Evolutionary conservation across 2,329 filamentous ascomycete genomes (phyloP), one percentile per base, ranked within the genome.

Genomic region (Macrophomina phaseolina): DNA sequence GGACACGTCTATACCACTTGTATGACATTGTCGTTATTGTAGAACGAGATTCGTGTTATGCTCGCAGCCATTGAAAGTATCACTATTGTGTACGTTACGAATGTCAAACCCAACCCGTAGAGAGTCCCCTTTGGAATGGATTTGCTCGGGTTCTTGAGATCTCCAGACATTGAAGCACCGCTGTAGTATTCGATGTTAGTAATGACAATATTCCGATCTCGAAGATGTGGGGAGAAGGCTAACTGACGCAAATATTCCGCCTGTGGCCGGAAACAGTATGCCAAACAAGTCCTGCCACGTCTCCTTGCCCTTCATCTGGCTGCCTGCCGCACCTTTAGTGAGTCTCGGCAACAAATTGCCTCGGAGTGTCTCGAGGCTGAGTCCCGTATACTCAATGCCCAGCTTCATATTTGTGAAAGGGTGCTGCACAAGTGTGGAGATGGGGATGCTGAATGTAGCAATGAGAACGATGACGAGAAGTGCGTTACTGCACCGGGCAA

Each of bases 111-210:
- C 75, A 94, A 87, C 2, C 92, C 92, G 79, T 88, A 91, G 1
- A 96, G 80, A 0, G 93, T 96, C n/a, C 93, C 93, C 69, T 87
- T 90, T 0, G 93, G 93, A 64, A 97, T 97, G 1, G 92, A 87
- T 76, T 89, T 92, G 82, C 91, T 94, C 0, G 93, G 93, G 69
- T 93, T 90, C 69, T 87, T 90, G 60, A 97, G 79, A 75, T 97
- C 92, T 18, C 93, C 93, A 7, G 92, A 96, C 93, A 97, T 96
- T 71, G 91, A 94, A 6, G 93, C 93, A 18, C 93, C 93, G 53
- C 83, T 85, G 60, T 46, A 56, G 75, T 87, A 86, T 18, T 56
- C 49, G 46, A 56, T 7, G 64, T 65, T 12, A 64, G 45, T n/a
- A 61, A 23, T 45, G 4, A 16, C 9, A 8, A 18, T 8, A 2